A percentile compares a stretch with the other conserved stretches of the same genome.
These are phyloP conservation scores for Chaetomium cochliodes DNA, from an alignment of 495 filamentous ascomycete genomes.

Conservation along the genomic window DNA sequence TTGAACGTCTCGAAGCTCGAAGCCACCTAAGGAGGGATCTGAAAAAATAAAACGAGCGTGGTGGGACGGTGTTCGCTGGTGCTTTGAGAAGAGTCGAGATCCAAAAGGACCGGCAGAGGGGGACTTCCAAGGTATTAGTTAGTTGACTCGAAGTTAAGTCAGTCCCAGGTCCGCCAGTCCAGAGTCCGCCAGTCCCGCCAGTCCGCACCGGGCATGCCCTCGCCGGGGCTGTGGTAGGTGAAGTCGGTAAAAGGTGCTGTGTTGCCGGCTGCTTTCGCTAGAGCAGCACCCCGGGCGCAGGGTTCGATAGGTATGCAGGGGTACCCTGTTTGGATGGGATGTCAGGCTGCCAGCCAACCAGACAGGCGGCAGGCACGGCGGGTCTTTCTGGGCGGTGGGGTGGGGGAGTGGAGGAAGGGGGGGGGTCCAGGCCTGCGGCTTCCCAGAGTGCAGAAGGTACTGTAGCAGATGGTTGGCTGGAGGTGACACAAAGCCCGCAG, in stretches of 20 bases:
- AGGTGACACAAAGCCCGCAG: conserved; percentile 14
- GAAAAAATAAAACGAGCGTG: conserved; percentile 24
- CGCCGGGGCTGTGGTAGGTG: conserved; percentile 7
- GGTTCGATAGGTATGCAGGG: conserved; percentile 4
- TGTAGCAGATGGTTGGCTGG: conserved; percentile 9
- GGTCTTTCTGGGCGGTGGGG: neutral
- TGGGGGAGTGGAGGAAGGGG: neutral
- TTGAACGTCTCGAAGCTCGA: too few species aligned
- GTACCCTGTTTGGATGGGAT: neutral
- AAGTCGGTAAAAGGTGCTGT: conserved; percentile 12
- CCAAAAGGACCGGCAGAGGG: conserved; percentile 17
- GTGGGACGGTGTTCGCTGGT: conserved; percentile 21
- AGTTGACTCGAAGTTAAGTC: conserved; percentile 17
- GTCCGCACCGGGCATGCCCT: too few species aligned
- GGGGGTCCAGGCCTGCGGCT: conserved; percentile 14
- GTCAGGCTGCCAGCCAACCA: conserved; percentile 16
- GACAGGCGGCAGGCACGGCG: neutral
- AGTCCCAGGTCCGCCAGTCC: too few species aligned
- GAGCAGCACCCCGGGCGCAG: conserved; percentile 7
- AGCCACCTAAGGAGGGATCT: neutral
- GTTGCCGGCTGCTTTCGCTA: neutral
- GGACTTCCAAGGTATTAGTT: conserved; percentile 20
- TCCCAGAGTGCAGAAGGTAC: neutral
- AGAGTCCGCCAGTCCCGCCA: too few species aligned
- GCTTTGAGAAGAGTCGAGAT: conserved; percentile 10